Conservation (phyloP, 129 eudicot species). For the Lonicera japonica region DNA sequence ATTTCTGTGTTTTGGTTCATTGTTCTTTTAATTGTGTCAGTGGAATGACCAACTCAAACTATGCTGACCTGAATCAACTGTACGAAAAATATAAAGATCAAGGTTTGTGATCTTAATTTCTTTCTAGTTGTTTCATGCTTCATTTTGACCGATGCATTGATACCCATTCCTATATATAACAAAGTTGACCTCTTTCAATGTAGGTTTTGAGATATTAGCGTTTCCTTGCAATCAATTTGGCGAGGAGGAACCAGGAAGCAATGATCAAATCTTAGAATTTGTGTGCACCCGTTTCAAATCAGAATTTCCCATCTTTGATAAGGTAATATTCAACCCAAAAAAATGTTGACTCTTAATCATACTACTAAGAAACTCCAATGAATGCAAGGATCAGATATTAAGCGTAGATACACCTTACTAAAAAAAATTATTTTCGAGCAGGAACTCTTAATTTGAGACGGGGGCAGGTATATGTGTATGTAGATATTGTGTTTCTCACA, state of each 20-base stretch:
- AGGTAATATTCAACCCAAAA: conserved; percentile 31
- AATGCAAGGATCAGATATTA: too few species aligned
- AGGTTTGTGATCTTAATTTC: conserved; percentile 38
- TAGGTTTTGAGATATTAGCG: conserved; percentile 82
- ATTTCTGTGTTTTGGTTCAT: background rate
- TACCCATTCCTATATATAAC: background rate
- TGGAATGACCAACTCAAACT: conserved; percentile 84
- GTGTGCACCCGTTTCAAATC: conserved; percentile 88
- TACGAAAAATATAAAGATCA: conserved; percentile 72
- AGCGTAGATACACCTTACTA: too few species aligned
- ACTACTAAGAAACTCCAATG: too few species aligned
- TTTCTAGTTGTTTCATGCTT: background rate
- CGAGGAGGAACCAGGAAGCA: conserved; percentile 83
- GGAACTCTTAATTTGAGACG: too few species aligned
- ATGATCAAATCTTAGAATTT: conserved; percentile 62
- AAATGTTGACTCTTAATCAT: background rate
- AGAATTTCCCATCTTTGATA: conserved; percentile 69
- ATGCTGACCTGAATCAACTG: conserved; percentile 69
- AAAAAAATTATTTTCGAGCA: too few species aligned
- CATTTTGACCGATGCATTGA: background rate
- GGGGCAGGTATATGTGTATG: too few species aligned
- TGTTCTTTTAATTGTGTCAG: conserved; percentile 35
- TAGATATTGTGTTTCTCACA: too few species aligned
- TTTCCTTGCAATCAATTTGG: conserved; percentile 97
- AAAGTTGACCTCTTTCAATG: background rate